A percentile compares a stretch with the other conserved stretches of the same genome.
Evolutionary conservation across 2,329 filamentous ascomycete genomes (phyloP).

Genomic region (Iodosphaeria phyllophila): DNA sequence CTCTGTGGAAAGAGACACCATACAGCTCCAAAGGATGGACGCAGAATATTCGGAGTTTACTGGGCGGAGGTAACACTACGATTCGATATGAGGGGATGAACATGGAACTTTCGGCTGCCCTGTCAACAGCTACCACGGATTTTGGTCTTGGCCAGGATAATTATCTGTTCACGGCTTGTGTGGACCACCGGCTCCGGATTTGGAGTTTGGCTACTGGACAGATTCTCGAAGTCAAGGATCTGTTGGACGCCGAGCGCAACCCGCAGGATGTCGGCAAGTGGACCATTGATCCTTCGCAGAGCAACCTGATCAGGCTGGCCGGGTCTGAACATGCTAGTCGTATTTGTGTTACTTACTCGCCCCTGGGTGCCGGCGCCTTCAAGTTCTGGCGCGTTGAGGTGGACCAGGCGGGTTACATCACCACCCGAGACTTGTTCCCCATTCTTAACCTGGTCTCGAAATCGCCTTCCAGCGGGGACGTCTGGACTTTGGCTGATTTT

Average conservation of each 20-base stretch:
- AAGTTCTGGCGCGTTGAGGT: conserved; percentile 75
- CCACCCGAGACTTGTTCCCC: conserved; percentile 55
- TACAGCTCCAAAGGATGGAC: conserved; percentile 59
- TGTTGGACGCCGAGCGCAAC: conserved; percentile 49
- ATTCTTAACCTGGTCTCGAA: conserved; percentile 44
- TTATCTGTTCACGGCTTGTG: conserved; percentile 59
- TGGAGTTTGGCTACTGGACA: conserved; percentile 79
- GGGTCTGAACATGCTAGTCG: conserved; percentile 32
- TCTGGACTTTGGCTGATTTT: conserved; percentile 71
- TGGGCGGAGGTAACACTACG: conserved; percentile 44
- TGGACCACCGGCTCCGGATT: conserved; percentile 76
- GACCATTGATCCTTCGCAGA: conserved; percentile 61
- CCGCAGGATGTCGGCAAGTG: conserved; percentile 54
- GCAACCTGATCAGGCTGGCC: conserved; percentile 57
- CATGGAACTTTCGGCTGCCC: conserved; percentile 49
- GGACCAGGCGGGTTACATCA: conserved; percentile 41
- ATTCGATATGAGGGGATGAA: conserved; percentile 44
- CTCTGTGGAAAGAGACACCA: conserved; percentile 55
- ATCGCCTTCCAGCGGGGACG: conserved; percentile 49
- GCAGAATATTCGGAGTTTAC: conserved; percentile 43
- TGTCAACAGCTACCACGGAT: conserved; percentile 36
- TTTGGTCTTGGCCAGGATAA: conserved; percentile 28
- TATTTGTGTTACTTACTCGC: conserved; percentile 66
- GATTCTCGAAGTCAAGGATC: conserved; percentile 57
- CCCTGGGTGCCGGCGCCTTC: conserved; percentile 73